These are phyloP conservation scores for Corchorus olitorius DNA, from an alignment of 345 rosid species.

Conservation along the genomic window DNA sequence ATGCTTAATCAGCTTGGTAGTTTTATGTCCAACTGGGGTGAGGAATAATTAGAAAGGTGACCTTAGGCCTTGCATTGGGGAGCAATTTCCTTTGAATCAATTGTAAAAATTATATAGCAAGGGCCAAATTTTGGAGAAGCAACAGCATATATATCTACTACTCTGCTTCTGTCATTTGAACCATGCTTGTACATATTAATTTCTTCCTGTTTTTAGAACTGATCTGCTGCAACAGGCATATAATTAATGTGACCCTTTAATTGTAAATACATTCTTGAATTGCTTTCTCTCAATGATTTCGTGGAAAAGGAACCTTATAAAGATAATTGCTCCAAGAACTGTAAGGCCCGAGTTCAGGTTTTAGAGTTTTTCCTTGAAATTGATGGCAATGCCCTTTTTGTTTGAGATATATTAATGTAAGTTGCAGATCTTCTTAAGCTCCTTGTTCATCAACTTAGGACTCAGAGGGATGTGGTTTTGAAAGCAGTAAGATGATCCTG, in stretches of 20 bases:
- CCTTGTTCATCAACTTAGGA: neutral
- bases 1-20: neutral
- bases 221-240: neutral
- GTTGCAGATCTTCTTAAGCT: neutral
- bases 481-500: neutral
- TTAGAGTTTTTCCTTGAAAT: neutral
- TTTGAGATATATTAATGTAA: neutral
- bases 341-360: neutral
- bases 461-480: too few species aligned
- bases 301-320: neutral
- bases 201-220: neutral
- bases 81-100: slow-evolving; percentile 5
- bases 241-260: too few species aligned
- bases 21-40: neutral
- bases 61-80: slow-evolving; percentile 20
- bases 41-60: slow-evolving; percentile 10
- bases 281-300: too few species aligned
- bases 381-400: neutral
- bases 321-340: neutral
- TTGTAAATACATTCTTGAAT: neutral
- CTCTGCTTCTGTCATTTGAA: neutral
- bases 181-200: neutral
- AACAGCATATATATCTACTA: neutral
- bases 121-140: neutral
- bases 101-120: too few species aligned